Evolutionary conservation across 2,329 filamentous ascomycete genomes (phyloP).

Genomic region (Chaetomiaceae sp.): DNA sequence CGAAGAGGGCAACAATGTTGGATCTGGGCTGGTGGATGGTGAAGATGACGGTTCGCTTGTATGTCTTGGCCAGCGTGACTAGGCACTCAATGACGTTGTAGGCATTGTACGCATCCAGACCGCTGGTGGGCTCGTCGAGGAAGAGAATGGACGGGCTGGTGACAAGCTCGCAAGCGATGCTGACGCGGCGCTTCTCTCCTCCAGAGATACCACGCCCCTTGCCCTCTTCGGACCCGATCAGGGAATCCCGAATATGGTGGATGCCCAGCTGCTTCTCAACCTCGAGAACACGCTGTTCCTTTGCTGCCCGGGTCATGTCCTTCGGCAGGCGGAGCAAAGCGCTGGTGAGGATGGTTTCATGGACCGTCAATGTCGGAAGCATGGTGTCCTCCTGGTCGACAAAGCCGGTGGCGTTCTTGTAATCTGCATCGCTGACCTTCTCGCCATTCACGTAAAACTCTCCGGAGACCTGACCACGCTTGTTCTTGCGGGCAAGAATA

Average conservation of each 20-base stretch:
- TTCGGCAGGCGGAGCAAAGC: conserved; percentile 86
- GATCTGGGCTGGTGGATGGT: conserved; percentile 97
- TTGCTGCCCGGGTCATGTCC: conserved; percentile 82
- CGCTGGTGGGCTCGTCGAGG: conserved; percentile 94
- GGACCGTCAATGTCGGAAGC: conserved; percentile 90
- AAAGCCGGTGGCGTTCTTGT: conserved; percentile 89
- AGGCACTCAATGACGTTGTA: conserved; percentile 97
- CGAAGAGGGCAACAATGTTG: conserved; percentile 96
- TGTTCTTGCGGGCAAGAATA: conserved; percentile 94
- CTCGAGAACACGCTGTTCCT: conserved; percentile 85
- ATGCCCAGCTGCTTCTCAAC: conserved; percentile 96
- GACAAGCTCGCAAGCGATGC: conserved; percentile 95
- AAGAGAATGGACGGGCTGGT: conserved; percentile 97
- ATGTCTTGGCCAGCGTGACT: conserved; percentile 89
- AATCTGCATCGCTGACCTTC: conserved; percentile 77
- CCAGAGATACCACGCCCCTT: conserved; percentile 93
- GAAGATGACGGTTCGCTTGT: conserved; percentile 95
- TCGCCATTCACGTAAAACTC: conserved; percentile 93
- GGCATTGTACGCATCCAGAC: conserved; percentile 92
- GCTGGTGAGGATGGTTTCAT: conserved; percentile 95
- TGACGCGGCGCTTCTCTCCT: conserved; percentile 91
- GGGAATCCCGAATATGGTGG: conserved; percentile 84
- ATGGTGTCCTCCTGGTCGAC: conserved; percentile 98
- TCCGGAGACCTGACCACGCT: conserved; percentile 72
- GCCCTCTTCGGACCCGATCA: conserved; percentile 94